A percentile compares a stretch with the other conserved stretches of the same genome.
Conservation (phyloP, 2,329 filamentous ascomycete genomes). For the Fusarium sterilihyphosum region DNA sequence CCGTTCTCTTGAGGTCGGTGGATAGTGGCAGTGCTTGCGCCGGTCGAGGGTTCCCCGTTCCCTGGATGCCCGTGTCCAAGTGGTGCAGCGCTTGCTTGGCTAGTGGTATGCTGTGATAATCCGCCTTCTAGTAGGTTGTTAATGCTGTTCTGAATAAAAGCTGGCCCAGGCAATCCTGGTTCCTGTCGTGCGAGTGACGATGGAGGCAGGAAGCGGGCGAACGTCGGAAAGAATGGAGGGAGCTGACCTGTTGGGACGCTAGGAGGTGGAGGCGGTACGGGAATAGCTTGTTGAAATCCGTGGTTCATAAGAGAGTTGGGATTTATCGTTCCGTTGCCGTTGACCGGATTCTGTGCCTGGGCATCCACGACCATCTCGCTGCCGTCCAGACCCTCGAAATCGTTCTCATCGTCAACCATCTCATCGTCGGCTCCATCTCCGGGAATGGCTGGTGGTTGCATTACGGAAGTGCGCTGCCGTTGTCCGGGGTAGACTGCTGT, state of each 20-base stretch:
- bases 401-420: conserved; percentile 57
- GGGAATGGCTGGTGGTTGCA: neutral
- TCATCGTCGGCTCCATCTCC: conserved; percentile 55
- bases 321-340: conserved; percentile 18
- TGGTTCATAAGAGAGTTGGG: conserved; percentile 14
- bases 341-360: conserved; percentile 42
- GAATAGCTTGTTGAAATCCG: conserved; percentile 37
- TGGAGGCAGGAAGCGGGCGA: conserved; percentile 28
- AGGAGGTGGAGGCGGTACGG: conserved; percentile 44
- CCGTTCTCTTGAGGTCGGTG: conserved; percentile 42
- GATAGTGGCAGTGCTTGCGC: conserved; percentile 52
- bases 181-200: conserved; percentile 32
- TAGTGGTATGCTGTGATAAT: conserved; percentile 20
- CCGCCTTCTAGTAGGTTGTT: conserved; percentile 42
- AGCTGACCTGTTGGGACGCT: conserved; percentile 34
- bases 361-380: conserved; percentile 52
- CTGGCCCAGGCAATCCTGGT: conserved; percentile 28
- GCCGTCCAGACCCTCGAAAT: conserved; percentile 53
- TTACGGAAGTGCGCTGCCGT: conserved; percentile 13
- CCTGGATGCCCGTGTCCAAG: conserved; percentile 37
- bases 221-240: conserved; percentile 32
- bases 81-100: conserved; percentile 46
- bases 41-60: conserved; percentile 40
- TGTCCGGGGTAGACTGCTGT: conserved; percentile 3
- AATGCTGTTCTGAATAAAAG: conserved; percentile 44